These are phyloP conservation scores for Blastobotrys chiropterorum DNA, from an alignment of 805 yeast species.

Conservation along the genomic window DNA sequence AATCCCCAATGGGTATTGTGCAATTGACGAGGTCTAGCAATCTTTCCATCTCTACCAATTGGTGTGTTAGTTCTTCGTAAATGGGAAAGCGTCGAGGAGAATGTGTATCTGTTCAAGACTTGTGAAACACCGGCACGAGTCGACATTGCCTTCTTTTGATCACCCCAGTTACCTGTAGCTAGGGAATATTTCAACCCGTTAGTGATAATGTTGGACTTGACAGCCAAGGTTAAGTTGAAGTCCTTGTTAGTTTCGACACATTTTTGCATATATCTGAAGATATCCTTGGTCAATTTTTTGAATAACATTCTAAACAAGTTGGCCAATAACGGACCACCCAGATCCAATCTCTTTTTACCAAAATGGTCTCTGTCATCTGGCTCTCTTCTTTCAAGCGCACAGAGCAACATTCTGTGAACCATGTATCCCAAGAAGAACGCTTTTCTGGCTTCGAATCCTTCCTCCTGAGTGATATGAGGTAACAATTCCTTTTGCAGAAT, in stretches of 20 bases:
- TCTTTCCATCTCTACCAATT: constrained; percentile 97
- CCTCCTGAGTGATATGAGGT: constrained; percentile 96
- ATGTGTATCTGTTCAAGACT: constrained; percentile 95
- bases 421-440: constrained; percentile 97
- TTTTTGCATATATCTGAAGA: constrained; percentile 96
- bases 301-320: constrained; percentile 90
- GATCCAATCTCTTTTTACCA: constrained; percentile 96
- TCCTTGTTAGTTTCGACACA: constrained; percentile 98
- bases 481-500: constrained; percentile 91
- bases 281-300: constrained; percentile 92
- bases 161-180: constrained; percentile 99
- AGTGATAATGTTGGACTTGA: constrained; percentile 93
- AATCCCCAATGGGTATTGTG: constrained; percentile 99
- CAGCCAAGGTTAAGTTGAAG: constrained; percentile 93
- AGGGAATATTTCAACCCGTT: constrained; percentile 95
- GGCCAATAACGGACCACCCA: constrained; percentile 97
- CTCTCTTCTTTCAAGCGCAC: constrained; percentile 96
- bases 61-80: constrained; percentile 99
- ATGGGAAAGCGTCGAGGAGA: constrained; percentile 97
- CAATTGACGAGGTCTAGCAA: constrained; percentile 97
- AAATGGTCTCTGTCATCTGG: constrained; percentile 99
- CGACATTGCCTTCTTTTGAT: constrained; percentile 98
- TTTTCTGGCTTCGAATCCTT: constrained; percentile 94
- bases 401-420: constrained; percentile 89
- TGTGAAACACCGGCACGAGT: constrained; percentile 99